Conservation (phyloP, 1,284 basidiomycete genomes). For the Sutorius eximius region DNA sequence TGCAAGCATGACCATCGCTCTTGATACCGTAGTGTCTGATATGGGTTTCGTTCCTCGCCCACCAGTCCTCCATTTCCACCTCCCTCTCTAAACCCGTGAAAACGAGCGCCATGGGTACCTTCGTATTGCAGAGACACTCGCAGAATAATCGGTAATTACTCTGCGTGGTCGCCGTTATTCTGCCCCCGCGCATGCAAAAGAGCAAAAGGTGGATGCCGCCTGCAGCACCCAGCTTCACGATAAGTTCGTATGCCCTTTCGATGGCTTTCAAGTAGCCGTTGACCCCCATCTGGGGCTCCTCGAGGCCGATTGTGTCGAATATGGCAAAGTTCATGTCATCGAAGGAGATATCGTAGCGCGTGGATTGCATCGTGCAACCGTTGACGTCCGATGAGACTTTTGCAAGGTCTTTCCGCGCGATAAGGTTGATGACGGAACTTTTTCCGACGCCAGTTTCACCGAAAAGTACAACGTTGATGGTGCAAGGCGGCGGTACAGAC, state of each 20-base stretch:
- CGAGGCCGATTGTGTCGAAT: conserved; percentile 45
- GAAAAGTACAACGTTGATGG: conserved; percentile 33
- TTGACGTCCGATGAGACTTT: conserved; percentile 31
- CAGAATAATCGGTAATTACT: conserved; percentile 41
- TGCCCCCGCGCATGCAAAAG: conserved; percentile 39
- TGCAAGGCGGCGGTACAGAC: background rate
- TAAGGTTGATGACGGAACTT: conserved; percentile 37
- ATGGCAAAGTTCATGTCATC: conserved; percentile 24
- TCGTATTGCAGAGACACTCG: conserved; percentile 33
- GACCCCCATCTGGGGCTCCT: conserved; percentile 37
- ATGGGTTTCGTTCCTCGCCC: conserved; percentile 33
- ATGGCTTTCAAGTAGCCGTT: conserved; percentile 35
- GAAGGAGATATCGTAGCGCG: conserved; percentile 23
- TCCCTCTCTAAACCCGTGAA: conserved; percentile 43
- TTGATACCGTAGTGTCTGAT: conserved; percentile 36
- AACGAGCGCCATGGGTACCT: conserved; percentile 40
- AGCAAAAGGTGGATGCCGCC: conserved; percentile 42
- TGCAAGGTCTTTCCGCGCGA: conserved; percentile 28
- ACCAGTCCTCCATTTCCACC: conserved; percentile 41
- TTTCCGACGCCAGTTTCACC: conserved; percentile 37
- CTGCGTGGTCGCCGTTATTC: conserved; percentile 36
- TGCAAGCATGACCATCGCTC: conserved; percentile 38
- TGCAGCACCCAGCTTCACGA: conserved; percentile 29
- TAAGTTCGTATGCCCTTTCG: conserved; percentile 35
- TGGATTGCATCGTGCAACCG: conserved; percentile 35